These are phyloP conservation scores for Solanum bukasovii DNA, from an alignment of 257 asterid species.

Conservation along the genomic window DNA sequence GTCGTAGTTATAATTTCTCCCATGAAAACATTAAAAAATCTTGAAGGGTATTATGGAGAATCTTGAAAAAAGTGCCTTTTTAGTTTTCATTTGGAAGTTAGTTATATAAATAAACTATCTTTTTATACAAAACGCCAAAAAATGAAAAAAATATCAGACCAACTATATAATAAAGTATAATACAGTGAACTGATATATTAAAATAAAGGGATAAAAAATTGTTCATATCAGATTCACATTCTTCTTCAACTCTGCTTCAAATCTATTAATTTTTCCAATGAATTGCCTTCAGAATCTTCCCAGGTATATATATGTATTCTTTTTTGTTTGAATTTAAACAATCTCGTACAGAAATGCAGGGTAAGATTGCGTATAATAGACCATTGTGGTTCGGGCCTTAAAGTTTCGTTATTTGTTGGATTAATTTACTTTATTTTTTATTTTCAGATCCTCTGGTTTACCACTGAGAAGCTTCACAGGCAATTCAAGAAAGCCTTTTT, in stretches of 20 bases:
- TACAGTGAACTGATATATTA: neutral
- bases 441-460: conserved; percentile 51
- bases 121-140: neutral
- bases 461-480: conserved; percentile 38
- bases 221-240: neutral
- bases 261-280: neutral
- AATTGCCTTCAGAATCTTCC: neutral
- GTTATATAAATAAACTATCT: neutral
- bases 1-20: neutral
- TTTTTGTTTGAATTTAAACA: neutral
- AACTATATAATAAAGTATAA: neutral
- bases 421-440: neutral
- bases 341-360: neutral
- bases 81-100: neutral
- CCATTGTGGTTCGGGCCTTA: neutral
- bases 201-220: neutral
- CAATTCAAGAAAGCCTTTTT: conserved; percentile 21
- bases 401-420: neutral
- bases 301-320: neutral
- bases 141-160: neutral
- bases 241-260: neutral
- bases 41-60: neutral
- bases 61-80: neutral
- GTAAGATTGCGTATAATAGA: neutral
- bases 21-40: neutral